Evolutionary conservation across 495 filamentous ascomycete genomes (phyloP).

Genomic region (Podospora pseudocomata): DNA sequence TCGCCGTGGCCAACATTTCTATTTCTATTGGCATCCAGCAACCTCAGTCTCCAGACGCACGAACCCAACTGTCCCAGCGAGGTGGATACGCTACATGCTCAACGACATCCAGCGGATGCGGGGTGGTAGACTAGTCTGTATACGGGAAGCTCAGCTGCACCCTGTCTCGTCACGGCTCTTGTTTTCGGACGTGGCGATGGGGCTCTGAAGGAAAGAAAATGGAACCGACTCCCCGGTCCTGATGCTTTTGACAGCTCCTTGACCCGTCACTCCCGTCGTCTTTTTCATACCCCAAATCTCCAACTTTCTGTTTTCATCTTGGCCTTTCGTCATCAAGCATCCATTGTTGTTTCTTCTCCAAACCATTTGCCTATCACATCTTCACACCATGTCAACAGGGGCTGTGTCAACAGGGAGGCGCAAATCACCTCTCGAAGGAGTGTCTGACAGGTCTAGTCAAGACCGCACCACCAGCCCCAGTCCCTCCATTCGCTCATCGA

Average conservation of each 20-base stretch:
- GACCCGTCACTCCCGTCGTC: background rate
- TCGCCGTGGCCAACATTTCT: constrained; percentile 2
- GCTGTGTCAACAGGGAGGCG: constrained; percentile 19
- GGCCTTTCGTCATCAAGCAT: background rate
- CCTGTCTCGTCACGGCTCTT: constrained; percentile 20
- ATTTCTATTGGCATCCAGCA: constrained; percentile 6
- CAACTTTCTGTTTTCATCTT: constrained; percentile 3
- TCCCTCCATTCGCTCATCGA: constrained; percentile 24
- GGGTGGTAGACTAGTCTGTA: constrained; percentile 15
- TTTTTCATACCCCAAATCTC: background rate
- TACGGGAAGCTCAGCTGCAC: constrained; percentile 13
- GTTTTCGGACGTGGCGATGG: constrained; percentile 12
- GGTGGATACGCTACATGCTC: constrained; percentile 8
- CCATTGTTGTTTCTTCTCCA: background rate
- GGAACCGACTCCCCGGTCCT: constrained; percentile 5
- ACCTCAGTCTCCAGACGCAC: background rate
- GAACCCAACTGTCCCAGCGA: constrained; percentile 17
- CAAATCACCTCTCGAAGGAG: constrained; percentile 28
- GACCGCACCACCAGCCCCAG: constrained; percentile 31
- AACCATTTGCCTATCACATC: too few species aligned
- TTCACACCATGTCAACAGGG: constrained; percentile 10
- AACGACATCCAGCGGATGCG: constrained; percentile 14
- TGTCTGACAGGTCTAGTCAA: constrained; percentile 26
- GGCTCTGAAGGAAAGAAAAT: constrained; percentile 12
- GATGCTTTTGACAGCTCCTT: constrained; percentile 7